phyloP scores from a whole-genome alignment of 192 early-diverging fungal genomes.

The Dissophora globulifera region DNA sequence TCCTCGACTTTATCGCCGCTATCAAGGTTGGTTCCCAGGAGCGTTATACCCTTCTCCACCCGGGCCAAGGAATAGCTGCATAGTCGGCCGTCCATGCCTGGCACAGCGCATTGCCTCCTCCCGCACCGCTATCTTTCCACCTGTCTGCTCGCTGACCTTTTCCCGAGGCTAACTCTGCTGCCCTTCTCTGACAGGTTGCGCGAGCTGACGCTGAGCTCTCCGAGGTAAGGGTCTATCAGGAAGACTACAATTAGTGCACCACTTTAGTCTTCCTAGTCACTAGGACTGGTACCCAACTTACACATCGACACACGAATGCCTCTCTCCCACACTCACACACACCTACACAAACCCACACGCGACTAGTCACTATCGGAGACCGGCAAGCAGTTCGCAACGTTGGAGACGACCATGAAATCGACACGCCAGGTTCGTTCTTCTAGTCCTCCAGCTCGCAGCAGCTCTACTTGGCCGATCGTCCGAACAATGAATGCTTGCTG shows the following conservation, averaged over 20 bases:
- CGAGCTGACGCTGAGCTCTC: no score
- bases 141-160: background rate
- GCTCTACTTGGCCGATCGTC: background rate
- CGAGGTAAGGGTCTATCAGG: no score
- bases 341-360: background rate
- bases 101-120: no score
- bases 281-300: background rate
- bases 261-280: background rate
- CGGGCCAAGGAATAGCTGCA: background rate
- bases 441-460: background rate
- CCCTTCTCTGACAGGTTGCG: background rate
- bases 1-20: constrained; percentile 21
- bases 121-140: constrained; percentile 11
- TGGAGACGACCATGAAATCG: constrained; percentile 30
- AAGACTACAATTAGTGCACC: no score
- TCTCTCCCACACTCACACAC: background rate
- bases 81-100: background rate
- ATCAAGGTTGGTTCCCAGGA: constrained; percentile 27
- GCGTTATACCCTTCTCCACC: background rate
- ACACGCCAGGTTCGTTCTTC: constrained; percentile 37
- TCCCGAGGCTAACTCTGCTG: background rate
- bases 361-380: constrained; percentile 30
- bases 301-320: background rate
- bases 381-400: constrained; percentile 27
- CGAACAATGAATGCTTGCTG: background rate